Conservation (phyloP, 306 rosid species). For the Cucurbita argyrosperma region DNA sequence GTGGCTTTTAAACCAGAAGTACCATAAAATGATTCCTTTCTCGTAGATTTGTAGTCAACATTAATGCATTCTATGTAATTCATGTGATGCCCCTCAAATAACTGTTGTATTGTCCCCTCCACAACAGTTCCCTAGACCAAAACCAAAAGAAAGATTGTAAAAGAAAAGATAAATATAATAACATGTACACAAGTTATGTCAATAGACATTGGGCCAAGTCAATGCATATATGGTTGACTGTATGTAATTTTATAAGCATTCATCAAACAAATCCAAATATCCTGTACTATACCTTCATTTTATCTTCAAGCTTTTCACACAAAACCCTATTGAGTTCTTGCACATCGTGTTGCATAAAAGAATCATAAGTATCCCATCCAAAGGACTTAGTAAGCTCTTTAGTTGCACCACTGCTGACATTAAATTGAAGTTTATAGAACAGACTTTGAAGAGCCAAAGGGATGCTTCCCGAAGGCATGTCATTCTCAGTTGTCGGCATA, state of each 20-base stretch:
- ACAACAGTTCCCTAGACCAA: conserved; percentile 82
- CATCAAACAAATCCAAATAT: conserved; percentile 2
- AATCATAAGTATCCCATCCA: conserved; percentile 92
- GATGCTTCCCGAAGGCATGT: conserved; percentile 90
- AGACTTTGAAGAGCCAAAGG: conserved; percentile 89
- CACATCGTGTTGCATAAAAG: conserved; percentile 95
- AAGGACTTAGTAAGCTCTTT: conserved; percentile 90
- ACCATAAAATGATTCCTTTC: conserved; percentile 97
- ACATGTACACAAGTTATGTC: background rate
- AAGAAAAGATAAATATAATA: conserved; percentile 11
- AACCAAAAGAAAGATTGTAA: conserved; percentile 8
- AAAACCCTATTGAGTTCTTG: conserved; percentile 94
- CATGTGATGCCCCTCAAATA: conserved; percentile 97
- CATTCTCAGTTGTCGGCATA: conserved; percentile 95
- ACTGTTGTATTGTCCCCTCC: conserved; percentile 85
- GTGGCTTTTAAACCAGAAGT: conserved; percentile 13
- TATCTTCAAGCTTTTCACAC: conserved; percentile 89
- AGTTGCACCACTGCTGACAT: conserved; percentile 75
- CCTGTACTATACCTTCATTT: conserved; percentile 80
- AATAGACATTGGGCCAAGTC: background rate
- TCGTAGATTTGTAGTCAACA: conserved; percentile 80
- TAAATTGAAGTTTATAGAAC: conserved; percentile 86
- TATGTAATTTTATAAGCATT: background rate
- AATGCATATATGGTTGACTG: background rate
- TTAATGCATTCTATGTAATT: conserved; percentile 84